A percentile compares a stretch with the other conserved stretches of the same genome.
Conservation (phyloP, 1,284 basidiomycete species). For the Sparassis latifolia region DNA sequence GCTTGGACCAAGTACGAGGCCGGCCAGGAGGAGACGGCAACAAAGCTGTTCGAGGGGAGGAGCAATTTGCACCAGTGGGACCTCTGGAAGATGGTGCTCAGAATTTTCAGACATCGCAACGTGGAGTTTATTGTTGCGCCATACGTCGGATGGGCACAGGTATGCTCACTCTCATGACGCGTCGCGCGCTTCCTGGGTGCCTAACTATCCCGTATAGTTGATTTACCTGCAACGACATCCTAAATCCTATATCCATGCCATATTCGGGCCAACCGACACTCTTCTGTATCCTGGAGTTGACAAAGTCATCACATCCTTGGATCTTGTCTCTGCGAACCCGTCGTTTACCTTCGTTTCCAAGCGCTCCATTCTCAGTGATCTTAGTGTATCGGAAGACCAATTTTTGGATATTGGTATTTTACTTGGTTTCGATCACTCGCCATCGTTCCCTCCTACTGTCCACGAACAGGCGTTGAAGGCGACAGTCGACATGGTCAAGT, state of each 20-base stretch:
- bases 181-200: constrained; percentile 13
- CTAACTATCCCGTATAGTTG: constrained; percentile 43
- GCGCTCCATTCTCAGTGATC: constrained; percentile 66
- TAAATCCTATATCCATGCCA: constrained; percentile 92
- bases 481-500: constrained; percentile 84
- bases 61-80: constrained; percentile 75
- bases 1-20: constrained; percentile 91
- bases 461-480: constrained; percentile 79
- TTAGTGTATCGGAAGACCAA: constrained; percentile 81
- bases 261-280: constrained; percentile 88
- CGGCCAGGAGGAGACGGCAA: constrained; percentile 82
- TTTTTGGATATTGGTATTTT: constrained; percentile 94
- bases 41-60: constrained; percentile 73
- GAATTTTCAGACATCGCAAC: constrained; percentile 91
- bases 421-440: constrained; percentile 83
- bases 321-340: constrained; percentile 59
- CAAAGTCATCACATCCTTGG: constrained; percentile 84
- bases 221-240: constrained; percentile 92
- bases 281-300: constrained; percentile 89
- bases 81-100: constrained; percentile 85
- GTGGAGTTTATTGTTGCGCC: constrained; percentile 97
- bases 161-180: constrained; percentile 31
- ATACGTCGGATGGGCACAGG: constrained; percentile 92
- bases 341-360: constrained; percentile 88
- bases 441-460: constrained; percentile 80